Evolutionary conservation across 2,329 filamentous ascomycete genomes (phyloP).

Genomic region (Chalaropsis thielavioides): DNA sequence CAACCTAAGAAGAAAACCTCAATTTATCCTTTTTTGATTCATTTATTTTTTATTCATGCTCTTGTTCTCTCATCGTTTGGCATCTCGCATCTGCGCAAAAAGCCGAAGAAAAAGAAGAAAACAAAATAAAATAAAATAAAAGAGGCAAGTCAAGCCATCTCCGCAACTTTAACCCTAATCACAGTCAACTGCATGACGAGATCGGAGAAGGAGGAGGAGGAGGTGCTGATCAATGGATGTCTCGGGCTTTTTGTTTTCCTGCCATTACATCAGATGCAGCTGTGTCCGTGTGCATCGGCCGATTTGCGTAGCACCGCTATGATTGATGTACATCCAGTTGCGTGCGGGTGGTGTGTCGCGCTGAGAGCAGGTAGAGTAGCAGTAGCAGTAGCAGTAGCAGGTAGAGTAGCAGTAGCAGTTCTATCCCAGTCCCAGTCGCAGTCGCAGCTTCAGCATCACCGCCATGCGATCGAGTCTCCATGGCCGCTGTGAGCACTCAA

Average conservation of each 20-base stretch:
- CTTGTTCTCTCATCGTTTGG: neutral
- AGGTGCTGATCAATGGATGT: neutral
- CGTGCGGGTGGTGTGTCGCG: neutral
- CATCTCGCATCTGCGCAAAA: neutral
- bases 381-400: neutral
- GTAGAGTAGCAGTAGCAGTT: too few relatives aligned
- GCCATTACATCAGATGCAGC: neutral
- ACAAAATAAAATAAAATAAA: neutral
- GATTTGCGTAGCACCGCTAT: neutral
- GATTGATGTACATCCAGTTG: neutral
- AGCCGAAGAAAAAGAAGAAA: neutral
- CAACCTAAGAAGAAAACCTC: too few relatives aligned
- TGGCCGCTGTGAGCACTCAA: too few relatives aligned
- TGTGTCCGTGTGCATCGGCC: neutral
- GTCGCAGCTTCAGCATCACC: neutral
- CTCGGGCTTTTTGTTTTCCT: neutral
- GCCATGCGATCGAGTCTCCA: neutral
- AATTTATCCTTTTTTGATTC: neutral
- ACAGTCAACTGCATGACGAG: neutral
- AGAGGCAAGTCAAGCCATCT: neutral
- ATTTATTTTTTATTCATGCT: neutral
- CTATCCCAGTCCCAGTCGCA: too few relatives aligned
- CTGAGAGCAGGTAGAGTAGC: neutral
- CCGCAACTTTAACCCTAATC: neutral
- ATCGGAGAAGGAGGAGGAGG: neutral